Evolutionary conservation across 1,139 yeast genomes (phyloP).

Genomic region (Hyphopichia burtonii): DNA sequence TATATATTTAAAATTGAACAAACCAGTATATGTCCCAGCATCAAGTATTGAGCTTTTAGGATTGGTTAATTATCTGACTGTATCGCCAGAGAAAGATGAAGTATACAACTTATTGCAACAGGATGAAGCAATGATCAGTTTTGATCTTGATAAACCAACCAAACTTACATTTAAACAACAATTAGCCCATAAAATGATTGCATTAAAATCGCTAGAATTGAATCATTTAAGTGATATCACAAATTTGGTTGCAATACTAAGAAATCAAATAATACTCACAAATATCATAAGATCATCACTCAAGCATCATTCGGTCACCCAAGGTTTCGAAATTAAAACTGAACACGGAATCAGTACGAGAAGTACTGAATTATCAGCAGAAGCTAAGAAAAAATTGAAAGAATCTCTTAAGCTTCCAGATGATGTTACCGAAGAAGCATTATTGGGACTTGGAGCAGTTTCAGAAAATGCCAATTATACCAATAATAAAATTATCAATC

Average conservation of each 20-base stretch:
- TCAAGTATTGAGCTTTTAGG: slow-evolving; percentile 33
- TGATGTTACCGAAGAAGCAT: slow-evolving; percentile 42
- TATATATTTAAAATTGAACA: slow-evolving; percentile 22
- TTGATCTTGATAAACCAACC: not conserved
- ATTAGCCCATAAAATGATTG: slow-evolving; percentile 12
- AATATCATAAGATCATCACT: slow-evolving; percentile 15
- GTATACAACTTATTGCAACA: not conserved
- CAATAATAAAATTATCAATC: slow-evolving; percentile 17
- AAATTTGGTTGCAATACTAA: slow-evolving; percentile 24
- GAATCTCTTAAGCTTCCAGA: slow-evolving; percentile 36
- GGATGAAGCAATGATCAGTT: not conserved
- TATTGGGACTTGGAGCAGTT: slow-evolving; percentile 24
- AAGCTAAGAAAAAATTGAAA: slow-evolving; percentile 29
- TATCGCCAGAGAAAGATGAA: not conserved
- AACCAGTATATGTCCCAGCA: slow-evolving; percentile 27
- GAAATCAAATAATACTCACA: slow-evolving; percentile 31
- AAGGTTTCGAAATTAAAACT: not conserved
- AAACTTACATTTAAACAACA: slow-evolving; percentile 5
- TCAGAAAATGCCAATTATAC: slow-evolving; percentile 17
- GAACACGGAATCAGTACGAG: not conserved
- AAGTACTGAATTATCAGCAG: slow-evolving; percentile 7
- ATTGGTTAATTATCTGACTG: slow-evolving; percentile 11
- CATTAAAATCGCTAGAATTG: slow-evolving; percentile 21
- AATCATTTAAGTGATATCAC: slow-evolving; percentile 24
- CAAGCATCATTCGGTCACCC: not conserved